Conservation (phyloP, 106 monocot species). For the Triglochin maritima region DNA sequence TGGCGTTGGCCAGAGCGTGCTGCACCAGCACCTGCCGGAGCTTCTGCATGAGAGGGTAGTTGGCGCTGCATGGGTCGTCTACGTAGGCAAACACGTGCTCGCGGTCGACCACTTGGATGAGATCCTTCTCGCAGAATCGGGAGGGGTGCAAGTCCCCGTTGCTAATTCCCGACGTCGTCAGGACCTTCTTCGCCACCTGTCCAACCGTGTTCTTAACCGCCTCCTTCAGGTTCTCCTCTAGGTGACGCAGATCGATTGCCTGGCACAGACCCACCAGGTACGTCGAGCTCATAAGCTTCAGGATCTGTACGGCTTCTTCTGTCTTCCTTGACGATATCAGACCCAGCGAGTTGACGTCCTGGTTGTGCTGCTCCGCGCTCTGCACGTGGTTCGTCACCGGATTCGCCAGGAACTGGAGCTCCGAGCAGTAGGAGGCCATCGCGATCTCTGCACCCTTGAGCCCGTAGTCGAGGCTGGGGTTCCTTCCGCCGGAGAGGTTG, state of each 20-base stretch:
- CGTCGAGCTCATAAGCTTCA: constrained; percentile 83
- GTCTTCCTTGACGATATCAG: constrained; percentile 88
- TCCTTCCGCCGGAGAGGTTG: constrained; percentile 58
- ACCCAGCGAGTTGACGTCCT: constrained; percentile 90
- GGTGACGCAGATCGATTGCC: constrained; percentile 71
- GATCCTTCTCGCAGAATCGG: constrained; percentile 83
- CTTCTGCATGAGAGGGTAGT: constrained; percentile 23
- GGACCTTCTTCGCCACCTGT: constrained; percentile 49
- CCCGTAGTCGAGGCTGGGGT: constrained; percentile 89
- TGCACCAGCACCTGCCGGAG: constrained; percentile 20
- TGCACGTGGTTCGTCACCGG: constrained; percentile 97
- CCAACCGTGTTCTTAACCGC: constrained; percentile 56
- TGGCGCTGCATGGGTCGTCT: constrained; percentile 22
- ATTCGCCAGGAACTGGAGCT: constrained; percentile 81
- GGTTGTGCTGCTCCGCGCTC: constrained; percentile 97
- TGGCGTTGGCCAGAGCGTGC: constrained; percentile 18
- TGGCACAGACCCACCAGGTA: constrained; percentile 83
- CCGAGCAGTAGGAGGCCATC: constrained; percentile 89
- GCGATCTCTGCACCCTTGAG: constrained; percentile 96
- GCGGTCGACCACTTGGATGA: constrained; percentile 58
- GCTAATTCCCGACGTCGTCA: constrained; percentile 26
- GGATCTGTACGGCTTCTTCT: constrained; percentile 66
- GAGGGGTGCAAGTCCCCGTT: constrained; percentile 67
- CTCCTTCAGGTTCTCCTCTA: constrained; percentile 77
- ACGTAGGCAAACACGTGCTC: constrained; percentile 35